Conservation (phyloP, 139 green algal species). For the Closterium sp. region DNA sequence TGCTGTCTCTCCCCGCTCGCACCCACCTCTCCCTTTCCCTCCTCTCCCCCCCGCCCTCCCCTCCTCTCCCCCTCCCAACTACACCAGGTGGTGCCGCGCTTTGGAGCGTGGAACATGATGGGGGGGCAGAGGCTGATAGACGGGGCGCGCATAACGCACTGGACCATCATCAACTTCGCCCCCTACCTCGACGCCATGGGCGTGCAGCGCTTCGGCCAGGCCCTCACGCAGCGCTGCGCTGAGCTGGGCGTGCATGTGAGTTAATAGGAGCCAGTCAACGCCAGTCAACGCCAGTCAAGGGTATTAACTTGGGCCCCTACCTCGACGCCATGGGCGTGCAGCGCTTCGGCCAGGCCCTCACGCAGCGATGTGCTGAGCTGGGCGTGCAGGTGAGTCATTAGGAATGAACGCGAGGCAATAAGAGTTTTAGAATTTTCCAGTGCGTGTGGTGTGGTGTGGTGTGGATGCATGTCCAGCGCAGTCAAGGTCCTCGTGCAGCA, state of each 20-base stretch:
- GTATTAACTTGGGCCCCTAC: too few relatives aligned
- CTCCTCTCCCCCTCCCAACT: too few relatives aligned
- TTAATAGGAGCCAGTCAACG: not conserved
- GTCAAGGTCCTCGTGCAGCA: not conserved
- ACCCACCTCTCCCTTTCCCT: too few relatives aligned
- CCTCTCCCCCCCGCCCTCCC: not conserved
- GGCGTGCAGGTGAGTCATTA: not conserved
- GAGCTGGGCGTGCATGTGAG: slow-evolving; percentile 5
- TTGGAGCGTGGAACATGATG: slow-evolving; percentile 22
- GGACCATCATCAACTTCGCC: slow-evolving; percentile 17
- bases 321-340: not conserved
- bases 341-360: not conserved
- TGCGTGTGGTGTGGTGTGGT: too few relatives aligned
- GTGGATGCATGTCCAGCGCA: too few relatives aligned
- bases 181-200: not conserved
- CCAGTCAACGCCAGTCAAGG: too few relatives aligned
- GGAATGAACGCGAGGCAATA: not conserved
- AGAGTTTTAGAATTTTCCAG: too few relatives aligned
- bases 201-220: not conserved
- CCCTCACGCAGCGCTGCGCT: not conserved
- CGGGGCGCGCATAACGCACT: not conserved
- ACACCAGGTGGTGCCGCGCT: not conserved
- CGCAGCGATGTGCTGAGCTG: not conserved
- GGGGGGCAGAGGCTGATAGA: not conserved
- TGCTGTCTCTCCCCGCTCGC: too few relatives aligned